Conservation (phyloP, 2,329 filamentous ascomycete species). For the Aspergillus flavus region DNA sequence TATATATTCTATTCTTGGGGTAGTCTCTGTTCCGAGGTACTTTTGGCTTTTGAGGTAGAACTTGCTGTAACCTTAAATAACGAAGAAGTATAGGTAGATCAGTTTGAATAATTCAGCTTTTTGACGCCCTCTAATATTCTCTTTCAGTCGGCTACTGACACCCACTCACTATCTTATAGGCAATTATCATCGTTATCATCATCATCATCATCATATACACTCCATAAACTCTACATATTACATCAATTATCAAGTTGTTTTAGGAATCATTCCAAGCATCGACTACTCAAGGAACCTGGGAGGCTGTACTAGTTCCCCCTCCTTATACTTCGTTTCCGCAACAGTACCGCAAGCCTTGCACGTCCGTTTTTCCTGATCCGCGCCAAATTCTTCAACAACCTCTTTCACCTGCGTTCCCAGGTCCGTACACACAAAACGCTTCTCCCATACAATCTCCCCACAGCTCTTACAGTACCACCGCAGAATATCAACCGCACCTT, state of each 20-base stretch:
- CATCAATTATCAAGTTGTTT: neutral
- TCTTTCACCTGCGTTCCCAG: conserved; percentile 93
- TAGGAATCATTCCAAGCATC: neutral
- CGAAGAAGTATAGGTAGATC: neutral
- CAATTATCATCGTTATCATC: neutral
- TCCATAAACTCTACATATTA: neutral
- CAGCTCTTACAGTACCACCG: conserved; percentile 87
- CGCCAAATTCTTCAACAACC: conserved; percentile 80
- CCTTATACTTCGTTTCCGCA: conserved; percentile 57
- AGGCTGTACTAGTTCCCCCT: conserved; percentile 48
- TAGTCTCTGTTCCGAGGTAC: too few species aligned
- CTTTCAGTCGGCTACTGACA: neutral
- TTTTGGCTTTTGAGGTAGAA: too few species aligned
- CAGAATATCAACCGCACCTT: conserved; percentile 72
- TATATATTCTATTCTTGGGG: neutral
- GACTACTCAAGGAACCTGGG: conserved; percentile 38
- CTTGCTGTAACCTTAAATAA: neutral
- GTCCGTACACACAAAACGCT: conserved; percentile 83
- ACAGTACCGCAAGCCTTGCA: conserved; percentile 77
- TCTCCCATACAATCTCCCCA: conserved; percentile 76
- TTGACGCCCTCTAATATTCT: neutral
- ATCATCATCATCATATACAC: conserved; percentile 2
- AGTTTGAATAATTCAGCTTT: neutral
- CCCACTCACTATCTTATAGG: neutral
- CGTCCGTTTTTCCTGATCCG: conserved; percentile 67